Base-by-base conservation (phyloP, 2,329 filamentous ascomycete genomes). In the Ophiosphaerella korrae region DNA sequence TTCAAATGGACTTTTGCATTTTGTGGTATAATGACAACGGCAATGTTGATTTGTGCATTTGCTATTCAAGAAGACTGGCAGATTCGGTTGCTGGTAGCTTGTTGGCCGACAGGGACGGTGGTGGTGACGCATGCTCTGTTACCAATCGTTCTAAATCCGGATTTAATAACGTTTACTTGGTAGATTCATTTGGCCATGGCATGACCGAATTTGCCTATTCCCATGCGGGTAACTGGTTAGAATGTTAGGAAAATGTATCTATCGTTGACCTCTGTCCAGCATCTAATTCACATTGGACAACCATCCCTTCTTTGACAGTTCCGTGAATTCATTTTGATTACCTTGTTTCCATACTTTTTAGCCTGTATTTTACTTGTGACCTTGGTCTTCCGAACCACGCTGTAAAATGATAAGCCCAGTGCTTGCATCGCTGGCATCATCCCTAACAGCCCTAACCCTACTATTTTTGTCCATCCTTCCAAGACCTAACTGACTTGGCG, bases 161-260 rank as follows among this genome's bases (percentile, higher is more conserved):
- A 87, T 16, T 77, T 91, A 62, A 90, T 90, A 87, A 88, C 86
- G 0, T 90, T 91, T 72, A 88, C 87, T 8, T 91, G 86, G 84
- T 90, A 83, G 48, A 45, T 14, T 35, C 11, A 5, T 24, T 11
- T 13, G 18, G 5, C 18, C 3, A 21, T 21, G 18, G 3, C 18
- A 21, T 21, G 18, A 21, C 3, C 18, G 18, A 21, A 21, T 21
- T 21, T 4, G 5, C 18, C 18, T 21, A 21, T 21, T 4, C 18
- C 18, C 18, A 21, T 21, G 18, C 18, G 18, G 18, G 18, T 21
- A 21, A 4, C 18, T 21, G 18, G 18, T 21, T 21, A 21, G 3
- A 21, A 21, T 21, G 18, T 21, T 21, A 21, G 18, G 18, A 21
- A 21, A 21, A 21, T 7, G 26, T 29, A 29, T 11, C 8, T 8